A percentile compares a stretch with the other conserved stretches of the same genome.
Conservation (phyloP, 345 rosid genomes). For the Rhodamnia argentea region DNA sequence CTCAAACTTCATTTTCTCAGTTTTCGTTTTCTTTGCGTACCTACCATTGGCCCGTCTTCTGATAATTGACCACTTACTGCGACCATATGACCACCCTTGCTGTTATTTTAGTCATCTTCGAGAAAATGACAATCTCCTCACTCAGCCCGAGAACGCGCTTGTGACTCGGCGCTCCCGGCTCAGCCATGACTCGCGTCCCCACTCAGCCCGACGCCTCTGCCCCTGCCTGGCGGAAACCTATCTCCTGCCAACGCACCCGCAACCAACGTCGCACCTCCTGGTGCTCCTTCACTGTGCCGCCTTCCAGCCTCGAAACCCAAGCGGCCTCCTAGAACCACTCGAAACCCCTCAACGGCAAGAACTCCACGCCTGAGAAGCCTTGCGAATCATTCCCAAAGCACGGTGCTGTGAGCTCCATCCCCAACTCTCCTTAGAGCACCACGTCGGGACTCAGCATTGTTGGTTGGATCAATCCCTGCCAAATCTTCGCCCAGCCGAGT, state of each 20-base stretch:
- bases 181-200: no score
- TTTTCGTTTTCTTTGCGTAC: no score
- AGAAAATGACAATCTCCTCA: no score
- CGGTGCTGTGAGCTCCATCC: slow-evolving; percentile 29
- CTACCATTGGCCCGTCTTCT: no score
- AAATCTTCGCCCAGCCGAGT: slow-evolving; percentile 93
- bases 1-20: no score
- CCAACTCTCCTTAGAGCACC: slow-evolving; percentile 58
- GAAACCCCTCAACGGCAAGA: neutral
- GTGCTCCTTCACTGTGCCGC: slow-evolving; percentile 63
- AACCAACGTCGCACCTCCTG: no score
- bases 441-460: slow-evolving; percentile 54
- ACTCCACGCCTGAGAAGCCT: neutral
- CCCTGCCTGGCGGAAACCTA: slow-evolving; percentile 6
- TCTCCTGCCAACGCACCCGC: slow-evolving; percentile 35
- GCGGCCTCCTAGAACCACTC: slow-evolving; percentile 9
- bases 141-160: no score
- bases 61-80: no score
- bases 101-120: no score
- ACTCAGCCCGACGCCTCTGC: neutral
- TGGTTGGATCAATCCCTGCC: slow-evolving; percentile 72
- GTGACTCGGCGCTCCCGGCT: no score
- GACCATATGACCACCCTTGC: no score
- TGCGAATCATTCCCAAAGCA: slow-evolving; percentile 24
- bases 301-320: slow-evolving; percentile 67